These are phyloP conservation scores for Mortierella sp. DNA, from an alignment of 371 early-diverging fungal genomes.

Conservation along the genomic window DNA sequence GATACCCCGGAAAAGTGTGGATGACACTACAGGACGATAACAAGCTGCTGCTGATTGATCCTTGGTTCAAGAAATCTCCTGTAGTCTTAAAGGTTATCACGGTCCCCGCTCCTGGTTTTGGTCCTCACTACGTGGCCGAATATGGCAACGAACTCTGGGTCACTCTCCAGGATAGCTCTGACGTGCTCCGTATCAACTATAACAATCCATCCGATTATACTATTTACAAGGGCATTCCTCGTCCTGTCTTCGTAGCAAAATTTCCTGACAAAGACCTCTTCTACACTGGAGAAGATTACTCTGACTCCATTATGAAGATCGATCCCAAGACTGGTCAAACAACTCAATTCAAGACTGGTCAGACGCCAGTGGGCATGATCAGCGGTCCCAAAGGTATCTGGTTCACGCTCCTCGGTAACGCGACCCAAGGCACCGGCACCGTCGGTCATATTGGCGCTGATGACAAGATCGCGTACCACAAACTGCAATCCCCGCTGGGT, in stretches of 20 bases:
- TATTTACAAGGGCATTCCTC: constrained; percentile 8
- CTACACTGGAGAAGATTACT: constrained; percentile 32
- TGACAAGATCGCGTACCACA: constrained; percentile 18
- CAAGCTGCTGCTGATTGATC: constrained; percentile 27
- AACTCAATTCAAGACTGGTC: constrained; percentile 9
- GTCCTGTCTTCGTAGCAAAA: constrained; percentile 29
- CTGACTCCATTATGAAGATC: constrained; percentile 21
- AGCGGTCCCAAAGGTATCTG: constrained; percentile 31
- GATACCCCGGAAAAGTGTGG: constrained; percentile 27
- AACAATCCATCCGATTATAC: constrained; percentile 6
- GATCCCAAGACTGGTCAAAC: neutral
- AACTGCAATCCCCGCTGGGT: constrained; percentile 2
- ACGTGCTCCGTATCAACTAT: constrained; percentile 35
- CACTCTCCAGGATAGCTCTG: constrained; percentile 22
- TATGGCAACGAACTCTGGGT: constrained; percentile 38
- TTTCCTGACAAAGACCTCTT: constrained; percentile 26
- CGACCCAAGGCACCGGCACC: constrained; percentile 27
- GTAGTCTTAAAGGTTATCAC: constrained; percentile 5
- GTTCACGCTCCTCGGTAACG: constrained; percentile 26
- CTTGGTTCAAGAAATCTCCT: neutral
- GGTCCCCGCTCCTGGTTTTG: constrained; percentile 24
- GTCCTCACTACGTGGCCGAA: constrained; percentile 44
- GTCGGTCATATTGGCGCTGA: constrained; percentile 17
- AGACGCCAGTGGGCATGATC: constrained; percentile 37
- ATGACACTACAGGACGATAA: constrained; percentile 29